Conservation (phyloP, 352 stramenopile species). For the Pythium brachiatum region DNA sequence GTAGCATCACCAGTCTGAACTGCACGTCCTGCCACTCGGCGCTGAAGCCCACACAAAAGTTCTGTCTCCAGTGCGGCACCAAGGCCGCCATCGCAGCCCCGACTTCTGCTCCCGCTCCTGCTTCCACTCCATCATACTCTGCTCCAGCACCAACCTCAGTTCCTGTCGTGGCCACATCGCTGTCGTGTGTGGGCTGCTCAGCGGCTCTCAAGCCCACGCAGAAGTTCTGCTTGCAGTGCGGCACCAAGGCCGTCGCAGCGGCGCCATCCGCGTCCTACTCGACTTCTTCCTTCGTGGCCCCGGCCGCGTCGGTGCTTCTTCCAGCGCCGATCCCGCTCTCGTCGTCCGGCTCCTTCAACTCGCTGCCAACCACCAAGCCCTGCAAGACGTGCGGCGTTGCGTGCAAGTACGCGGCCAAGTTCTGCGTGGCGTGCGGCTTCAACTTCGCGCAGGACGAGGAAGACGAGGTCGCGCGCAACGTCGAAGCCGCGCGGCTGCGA, state of each 20-base stretch:
- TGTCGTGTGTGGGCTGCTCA: slow-evolving; percentile 43
- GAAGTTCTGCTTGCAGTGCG: slow-evolving; percentile 83
- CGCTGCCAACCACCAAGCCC: slow-evolving; percentile 47
- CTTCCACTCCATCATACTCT: slow-evolving; percentile 2
- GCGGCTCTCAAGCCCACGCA: slow-evolving; percentile 54
- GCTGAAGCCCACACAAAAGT: slow-evolving; percentile 67
- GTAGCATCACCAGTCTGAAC: slow-evolving; percentile 17
- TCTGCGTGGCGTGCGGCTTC: slow-evolving; percentile 78
- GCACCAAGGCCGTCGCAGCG: slow-evolving; percentile 40
- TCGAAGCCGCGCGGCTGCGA: slow-evolving; percentile 57
- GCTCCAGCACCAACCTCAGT: slow-evolving; percentile 17
- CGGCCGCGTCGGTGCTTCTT: slow-evolving; percentile 38
- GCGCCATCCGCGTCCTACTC: slow-evolving; percentile 23
- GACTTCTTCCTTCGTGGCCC: slow-evolving; percentile 31
- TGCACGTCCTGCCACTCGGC: slow-evolving; percentile 49
- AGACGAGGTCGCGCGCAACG: slow-evolving; percentile 72
- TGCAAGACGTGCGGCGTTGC: slow-evolving; percentile 62
- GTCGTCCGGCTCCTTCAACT: slow-evolving; percentile 30
- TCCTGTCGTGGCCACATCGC: slow-evolving; percentile 7
- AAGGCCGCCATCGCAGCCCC: slow-evolving; percentile 31
- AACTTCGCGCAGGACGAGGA: slow-evolving; percentile 79
- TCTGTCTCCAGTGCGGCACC: slow-evolving; percentile 75
- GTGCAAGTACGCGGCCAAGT: slow-evolving; percentile 79
- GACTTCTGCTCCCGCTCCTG: slow-evolving; percentile 12
- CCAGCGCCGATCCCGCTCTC: slow-evolving; percentile 52